phyloP scores from a whole-genome alignment of 495 filamentous ascomycete genomes.

The Aspergillus panamensis region DNA sequence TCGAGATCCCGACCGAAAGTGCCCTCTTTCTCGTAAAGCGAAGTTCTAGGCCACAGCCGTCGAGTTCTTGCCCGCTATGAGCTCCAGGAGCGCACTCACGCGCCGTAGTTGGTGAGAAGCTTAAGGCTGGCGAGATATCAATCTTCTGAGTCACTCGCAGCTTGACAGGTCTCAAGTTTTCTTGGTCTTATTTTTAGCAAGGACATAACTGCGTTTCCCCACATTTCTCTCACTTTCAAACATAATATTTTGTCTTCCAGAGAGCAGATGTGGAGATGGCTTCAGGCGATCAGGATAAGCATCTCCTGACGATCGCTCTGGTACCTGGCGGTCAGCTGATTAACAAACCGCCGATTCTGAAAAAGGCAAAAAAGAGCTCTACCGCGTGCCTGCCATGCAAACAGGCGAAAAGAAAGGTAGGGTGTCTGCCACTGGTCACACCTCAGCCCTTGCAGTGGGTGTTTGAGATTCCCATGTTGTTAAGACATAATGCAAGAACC shows the following conservation, averaged over 20 bases:
- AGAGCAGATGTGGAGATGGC: constrained; percentile 20
- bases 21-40: too few relatives aligned
- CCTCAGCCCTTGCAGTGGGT: too few relatives aligned
- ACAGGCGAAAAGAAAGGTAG: constrained; percentile 43
- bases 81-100: too few relatives aligned
- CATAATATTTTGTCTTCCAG: not conserved
- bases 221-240: not conserved
- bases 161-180: not conserved
- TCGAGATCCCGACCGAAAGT: too few relatives aligned
- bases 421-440: not conserved
- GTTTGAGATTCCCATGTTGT: too few relatives aligned
- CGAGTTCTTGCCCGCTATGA: too few relatives aligned
- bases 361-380: constrained; percentile 40
- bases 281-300: constrained; percentile 23
- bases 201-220: not conserved
- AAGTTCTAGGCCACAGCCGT: too few relatives aligned
- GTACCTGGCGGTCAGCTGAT: constrained; percentile 27
- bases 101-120: not conserved
- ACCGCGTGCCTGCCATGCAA: constrained; percentile 42
- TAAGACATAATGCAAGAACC: too few relatives aligned
- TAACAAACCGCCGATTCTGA: constrained; percentile 21
- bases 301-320: constrained; percentile 33
- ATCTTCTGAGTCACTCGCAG: not conserved
- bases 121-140: not conserved
- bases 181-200: not conserved